These are phyloP conservation scores for Rubia balearica DNA, from an alignment of 305 asterid genomes.

Conservation along the genomic window DNA sequence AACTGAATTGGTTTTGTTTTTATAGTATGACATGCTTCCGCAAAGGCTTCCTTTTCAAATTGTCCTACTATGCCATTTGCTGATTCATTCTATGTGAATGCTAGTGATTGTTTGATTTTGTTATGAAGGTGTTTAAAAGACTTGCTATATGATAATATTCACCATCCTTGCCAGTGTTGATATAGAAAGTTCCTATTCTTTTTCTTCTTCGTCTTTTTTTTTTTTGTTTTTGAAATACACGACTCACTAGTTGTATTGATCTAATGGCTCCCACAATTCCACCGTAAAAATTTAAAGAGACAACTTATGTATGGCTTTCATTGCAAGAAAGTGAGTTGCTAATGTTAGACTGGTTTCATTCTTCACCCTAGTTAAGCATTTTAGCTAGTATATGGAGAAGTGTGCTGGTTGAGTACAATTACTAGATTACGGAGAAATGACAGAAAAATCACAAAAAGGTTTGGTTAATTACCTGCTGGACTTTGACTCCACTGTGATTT, in stretches of 20 bases:
- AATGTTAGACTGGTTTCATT: background rate
- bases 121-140: background rate
- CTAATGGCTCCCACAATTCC: background rate
- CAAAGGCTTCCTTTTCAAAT: background rate
- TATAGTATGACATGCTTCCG: background rate
- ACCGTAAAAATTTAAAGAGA: background rate
- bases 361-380: background rate
- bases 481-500: background rate
- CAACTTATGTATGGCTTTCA: background rate
- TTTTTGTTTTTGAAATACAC: background rate
- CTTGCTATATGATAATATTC: background rate
- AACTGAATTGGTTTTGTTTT: background rate
- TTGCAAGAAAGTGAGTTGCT: background rate
- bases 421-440: background rate
- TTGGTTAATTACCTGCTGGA: background rate
- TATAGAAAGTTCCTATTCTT: background rate
- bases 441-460: background rate
- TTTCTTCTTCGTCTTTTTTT: too few species aligned
- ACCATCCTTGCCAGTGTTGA: background rate
- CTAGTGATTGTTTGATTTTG: background rate
- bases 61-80: too few species aligned
- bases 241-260: background rate
- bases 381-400: background rate
- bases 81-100: background rate
- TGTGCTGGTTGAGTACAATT: background rate